These are phyloP conservation scores for Dendrobium chrysotoxum DNA, from an alignment of 106 monocot species.

Conservation along the genomic window DNA sequence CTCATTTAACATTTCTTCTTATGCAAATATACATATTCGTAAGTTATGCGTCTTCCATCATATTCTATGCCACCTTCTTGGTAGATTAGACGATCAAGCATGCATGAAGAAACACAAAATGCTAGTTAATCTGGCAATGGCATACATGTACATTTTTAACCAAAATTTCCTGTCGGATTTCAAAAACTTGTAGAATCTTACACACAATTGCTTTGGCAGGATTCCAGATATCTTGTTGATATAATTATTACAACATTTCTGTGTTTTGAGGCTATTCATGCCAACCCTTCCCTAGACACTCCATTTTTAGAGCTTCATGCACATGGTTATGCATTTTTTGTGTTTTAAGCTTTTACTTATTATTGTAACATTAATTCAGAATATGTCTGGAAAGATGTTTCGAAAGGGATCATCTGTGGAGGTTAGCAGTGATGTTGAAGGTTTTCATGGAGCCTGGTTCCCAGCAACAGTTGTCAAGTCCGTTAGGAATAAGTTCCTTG, in stretches of 20 bases:
- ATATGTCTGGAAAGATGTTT: slow-evolving; percentile 9
- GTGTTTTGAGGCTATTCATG: neutral
- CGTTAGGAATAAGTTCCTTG: slow-evolving; percentile 32
- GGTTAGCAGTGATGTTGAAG: slow-evolving; percentile 74
- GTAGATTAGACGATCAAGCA: neutral
- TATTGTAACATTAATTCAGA: slow-evolving; percentile 18
- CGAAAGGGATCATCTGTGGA: slow-evolving; percentile 40
- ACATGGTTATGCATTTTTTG: neutral
- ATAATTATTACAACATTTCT: neutral
- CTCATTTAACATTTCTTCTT: no score
- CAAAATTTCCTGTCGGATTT: neutral
- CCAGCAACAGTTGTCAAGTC: slow-evolving; percentile 35
- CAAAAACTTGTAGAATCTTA: neutral
- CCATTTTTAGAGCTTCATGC: neutral
- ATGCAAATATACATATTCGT: neutral
- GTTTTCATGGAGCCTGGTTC: slow-evolving; percentile 69
- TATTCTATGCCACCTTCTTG: neutral
- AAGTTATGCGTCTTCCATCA: neutral
- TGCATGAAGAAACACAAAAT: neutral
- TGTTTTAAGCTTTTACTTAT: neutral
- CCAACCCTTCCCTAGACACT: neutral
- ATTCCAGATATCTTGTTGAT: neutral
- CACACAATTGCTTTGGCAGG: neutral
- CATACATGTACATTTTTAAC: neutral
- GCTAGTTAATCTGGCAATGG: neutral